Percentiles rank a stretch among this genome's conserved stretches.
Conservation (phyloP, 495 filamentous ascomycete genomes). For the Xylaria curta region DNA sequence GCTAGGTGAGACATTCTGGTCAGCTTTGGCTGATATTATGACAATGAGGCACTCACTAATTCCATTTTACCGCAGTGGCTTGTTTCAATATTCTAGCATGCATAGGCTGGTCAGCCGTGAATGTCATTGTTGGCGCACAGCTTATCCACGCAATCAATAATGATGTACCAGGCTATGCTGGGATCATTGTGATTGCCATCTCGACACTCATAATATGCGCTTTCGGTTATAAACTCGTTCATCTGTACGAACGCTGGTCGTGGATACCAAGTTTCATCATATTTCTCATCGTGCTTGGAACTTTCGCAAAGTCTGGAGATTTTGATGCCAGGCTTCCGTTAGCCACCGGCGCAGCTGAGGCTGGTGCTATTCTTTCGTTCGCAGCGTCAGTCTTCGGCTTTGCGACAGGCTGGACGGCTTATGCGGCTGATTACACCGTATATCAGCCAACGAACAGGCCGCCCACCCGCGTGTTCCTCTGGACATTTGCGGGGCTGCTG, state of each 20-base stretch:
- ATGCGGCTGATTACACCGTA: slow-evolving; percentile 83
- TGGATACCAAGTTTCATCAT: slow-evolving; percentile 81
- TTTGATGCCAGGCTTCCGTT: slow-evolving; percentile 73
- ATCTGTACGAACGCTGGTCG: slow-evolving; percentile 77
- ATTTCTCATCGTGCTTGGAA: slow-evolving; percentile 77
- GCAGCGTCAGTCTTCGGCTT: slow-evolving; percentile 78
- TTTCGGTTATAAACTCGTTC: slow-evolving; percentile 84
- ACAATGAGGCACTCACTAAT: neutral
- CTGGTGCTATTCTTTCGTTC: slow-evolving; percentile 72
- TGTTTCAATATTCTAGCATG: slow-evolving; percentile 79
- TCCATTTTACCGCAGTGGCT: slow-evolving; percentile 57
- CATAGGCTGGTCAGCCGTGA: slow-evolving; percentile 74
- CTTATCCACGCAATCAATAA: slow-evolving; percentile 78
- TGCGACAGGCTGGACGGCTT: slow-evolving; percentile 80
- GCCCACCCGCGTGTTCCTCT: slow-evolving; percentile 67
- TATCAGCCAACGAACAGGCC: slow-evolving; percentile 73
- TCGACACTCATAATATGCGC: slow-evolving; percentile 74
- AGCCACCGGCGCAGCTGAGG: slow-evolving; percentile 62
- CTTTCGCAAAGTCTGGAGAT: slow-evolving; percentile 75
- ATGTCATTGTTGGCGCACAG: slow-evolving; percentile 80
- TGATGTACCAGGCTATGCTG: slow-evolving; percentile 73
- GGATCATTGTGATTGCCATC: slow-evolving; percentile 77
- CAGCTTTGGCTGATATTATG: neutral
- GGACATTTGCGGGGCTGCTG: slow-evolving; percentile 73
- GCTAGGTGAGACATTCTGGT: slow-evolving; percentile 58